These are phyloP conservation scores for Helicostylum pulchrum DNA, from an alignment of 192 early-diverging fungal species.

Conservation along the genomic window DNA sequence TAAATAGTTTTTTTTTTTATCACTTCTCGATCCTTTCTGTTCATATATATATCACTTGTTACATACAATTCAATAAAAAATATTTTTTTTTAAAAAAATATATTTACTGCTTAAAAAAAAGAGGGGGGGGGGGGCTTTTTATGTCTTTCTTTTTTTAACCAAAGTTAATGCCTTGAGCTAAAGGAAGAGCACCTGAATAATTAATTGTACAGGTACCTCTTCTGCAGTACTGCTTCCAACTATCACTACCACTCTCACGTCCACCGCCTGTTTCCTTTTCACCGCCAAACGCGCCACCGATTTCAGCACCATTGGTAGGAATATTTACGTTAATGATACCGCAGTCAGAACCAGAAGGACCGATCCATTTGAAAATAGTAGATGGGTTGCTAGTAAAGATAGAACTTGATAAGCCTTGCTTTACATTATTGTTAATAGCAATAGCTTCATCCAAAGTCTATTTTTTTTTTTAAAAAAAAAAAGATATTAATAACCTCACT, in stretches of 20 bases:
- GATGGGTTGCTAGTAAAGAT: constrained; percentile 80
- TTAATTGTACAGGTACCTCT: constrained; percentile 78
- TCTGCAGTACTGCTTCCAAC: constrained; percentile 93
- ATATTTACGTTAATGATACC: constrained; percentile 95
- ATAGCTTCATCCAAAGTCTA: constrained; percentile 81
- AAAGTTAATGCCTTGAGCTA: constrained; percentile 97
- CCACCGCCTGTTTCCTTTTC: constrained; percentile 97
- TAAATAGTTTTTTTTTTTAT: not conserved
- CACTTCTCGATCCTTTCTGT: too few species aligned
- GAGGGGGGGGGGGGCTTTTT: not conserved
- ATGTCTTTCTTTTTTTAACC: constrained; percentile 47
- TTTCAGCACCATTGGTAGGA: constrained; percentile 95
- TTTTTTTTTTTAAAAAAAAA: constrained; percentile 4
- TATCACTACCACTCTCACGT: constrained; percentile 85
- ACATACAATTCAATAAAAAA: not conserved
- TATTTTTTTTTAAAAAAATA: too few species aligned
- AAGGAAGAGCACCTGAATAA: constrained; percentile 80
- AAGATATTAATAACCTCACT: not conserved
- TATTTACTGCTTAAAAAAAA: too few species aligned
- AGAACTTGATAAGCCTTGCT: constrained; percentile 81
- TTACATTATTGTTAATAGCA: constrained; percentile 83
- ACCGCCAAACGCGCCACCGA: constrained; percentile 96
- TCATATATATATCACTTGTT: constrained; percentile 1
- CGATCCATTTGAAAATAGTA: constrained; percentile 91
- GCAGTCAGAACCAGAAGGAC: constrained; percentile 86